These are phyloP conservation scores for Acanthamoeba castellanii DNA, from an alignment of 208 protist species.

Conservation along the genomic window DNA sequence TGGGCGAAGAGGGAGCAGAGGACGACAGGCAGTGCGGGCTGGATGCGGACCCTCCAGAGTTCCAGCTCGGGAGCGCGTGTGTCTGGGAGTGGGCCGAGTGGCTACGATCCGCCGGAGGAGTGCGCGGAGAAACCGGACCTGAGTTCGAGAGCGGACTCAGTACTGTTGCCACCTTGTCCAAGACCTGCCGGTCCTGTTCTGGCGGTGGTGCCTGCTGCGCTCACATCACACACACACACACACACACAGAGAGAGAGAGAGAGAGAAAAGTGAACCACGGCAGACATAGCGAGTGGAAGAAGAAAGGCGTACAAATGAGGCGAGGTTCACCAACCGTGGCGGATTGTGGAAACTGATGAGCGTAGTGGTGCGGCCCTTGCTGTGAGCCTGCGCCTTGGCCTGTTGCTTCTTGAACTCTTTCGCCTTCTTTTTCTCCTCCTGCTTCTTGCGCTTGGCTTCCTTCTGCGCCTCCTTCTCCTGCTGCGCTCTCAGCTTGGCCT, in stretches of 20 bases:
- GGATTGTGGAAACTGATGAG: background rate
- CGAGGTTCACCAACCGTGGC: background rate
- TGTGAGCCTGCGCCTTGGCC: background rate
- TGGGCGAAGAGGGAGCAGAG: background rate
- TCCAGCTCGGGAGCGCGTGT: background rate
- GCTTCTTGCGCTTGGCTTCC: constrained; percentile 18
- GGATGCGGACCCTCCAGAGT: too few species aligned
- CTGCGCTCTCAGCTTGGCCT: constrained; percentile 10
- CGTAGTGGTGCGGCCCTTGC: background rate
- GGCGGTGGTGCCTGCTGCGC: too few species aligned
- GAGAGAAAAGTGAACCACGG: background rate
- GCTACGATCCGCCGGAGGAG: too few species aligned
- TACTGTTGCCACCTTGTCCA: too few species aligned
- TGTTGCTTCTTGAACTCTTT: constrained; percentile 22
- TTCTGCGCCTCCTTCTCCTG: constrained; percentile 35
- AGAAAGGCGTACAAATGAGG: background rate
- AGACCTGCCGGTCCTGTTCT: too few species aligned
- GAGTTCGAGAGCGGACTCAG: too few species aligned
- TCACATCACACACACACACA: too few species aligned
- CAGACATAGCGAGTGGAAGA: background rate
- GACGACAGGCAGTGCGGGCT: background rate
- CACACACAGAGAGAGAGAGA: background rate
- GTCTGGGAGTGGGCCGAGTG: too few species aligned
- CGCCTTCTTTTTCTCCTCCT: background rate
- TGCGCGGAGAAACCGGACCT: too few species aligned